Base-by-base conservation (phyloP, 2,329 filamentous ascomycete species). In the Exophiala dermatitidis region DNA sequence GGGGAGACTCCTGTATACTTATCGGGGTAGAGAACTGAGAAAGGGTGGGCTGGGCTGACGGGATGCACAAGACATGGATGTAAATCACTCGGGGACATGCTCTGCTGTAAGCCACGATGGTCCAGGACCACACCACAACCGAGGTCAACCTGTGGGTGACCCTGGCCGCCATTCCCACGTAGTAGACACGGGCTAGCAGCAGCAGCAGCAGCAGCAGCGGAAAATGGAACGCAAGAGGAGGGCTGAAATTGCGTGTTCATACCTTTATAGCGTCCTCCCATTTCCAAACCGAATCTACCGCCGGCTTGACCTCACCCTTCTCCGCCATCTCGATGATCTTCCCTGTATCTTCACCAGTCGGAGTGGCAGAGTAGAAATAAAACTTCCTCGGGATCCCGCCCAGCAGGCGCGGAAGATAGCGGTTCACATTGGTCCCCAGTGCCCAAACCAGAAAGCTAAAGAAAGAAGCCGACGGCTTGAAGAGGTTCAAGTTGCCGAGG, bases 281-380 rank as follows among this genome's bases (percentile, higher is more conserved):
- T 3, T 60, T 50, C 63, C 70, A 70, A 32, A 68, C 60, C 36
- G 67, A 69, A 49, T 73, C 72, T 28, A 72, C 61, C 8, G 70
- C 63, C 2, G 68, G 62, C 10, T 61, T 68, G 5, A 73, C 40
- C 28, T 68, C 63, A 3, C 69, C 73, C 53, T 56, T 65, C 0
- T 58, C 64, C 34, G 69, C 62, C 9, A 63, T 56, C 58, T 69
- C 62, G 43, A 71, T 62, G 46, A 68, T 62, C 41, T 65, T 64
- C 29, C 65, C 58, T 38, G 66, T 66, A 12, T 48, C 41, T 3
- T 34, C 36, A 4, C 28, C 38, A 8, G 7, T 38, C 29, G 46
- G 46, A 3, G 28, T 49, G 26, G 46, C 46, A 10, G 54, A 57
- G 29, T 47, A 48, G 12, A 57, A 51, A 30, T 50, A 30, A 26